These are phyloP conservation scores for Diaporthe longicolla DNA, from an alignment of 2,329 filamentous ascomycete species.

Conservation along the genomic window DNA sequence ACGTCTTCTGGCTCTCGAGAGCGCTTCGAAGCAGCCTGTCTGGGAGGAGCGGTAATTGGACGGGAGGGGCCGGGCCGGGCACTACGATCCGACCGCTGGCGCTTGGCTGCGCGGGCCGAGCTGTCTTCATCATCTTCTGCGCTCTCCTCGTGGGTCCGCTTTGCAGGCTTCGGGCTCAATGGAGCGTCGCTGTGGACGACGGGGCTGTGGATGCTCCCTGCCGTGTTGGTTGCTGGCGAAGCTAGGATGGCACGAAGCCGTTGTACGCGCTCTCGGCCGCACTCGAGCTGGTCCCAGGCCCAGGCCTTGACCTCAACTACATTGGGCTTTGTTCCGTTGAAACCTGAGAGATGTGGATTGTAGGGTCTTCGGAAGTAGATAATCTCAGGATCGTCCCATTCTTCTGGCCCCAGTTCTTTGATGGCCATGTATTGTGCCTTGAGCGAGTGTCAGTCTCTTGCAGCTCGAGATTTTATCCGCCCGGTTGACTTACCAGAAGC, in stretches of 20 bases:
- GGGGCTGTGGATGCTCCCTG: rapidly evolving
- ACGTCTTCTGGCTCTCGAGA: not conserved
- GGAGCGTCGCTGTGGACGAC: not conserved
- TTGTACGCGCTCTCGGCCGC: not conserved
- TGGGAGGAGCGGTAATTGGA: not conserved
- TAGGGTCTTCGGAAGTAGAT: too few relatives aligned
- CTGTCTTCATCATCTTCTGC: not conserved
- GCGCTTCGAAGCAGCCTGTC: not conserved
- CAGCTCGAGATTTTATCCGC: too few relatives aligned
- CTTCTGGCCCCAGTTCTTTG: not conserved
- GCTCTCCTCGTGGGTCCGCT: not conserved
- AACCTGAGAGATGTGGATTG: not conserved
- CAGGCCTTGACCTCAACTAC: not conserved
- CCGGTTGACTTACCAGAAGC: not conserved
- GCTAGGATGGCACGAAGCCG: not conserved
- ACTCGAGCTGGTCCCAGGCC: not conserved
- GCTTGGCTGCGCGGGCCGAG: not conserved
- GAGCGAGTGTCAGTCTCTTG: not conserved
- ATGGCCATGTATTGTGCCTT: not conserved
- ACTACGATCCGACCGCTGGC: rapidly evolving
- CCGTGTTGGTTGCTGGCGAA: too few relatives aligned
- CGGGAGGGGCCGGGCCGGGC: not conserved
- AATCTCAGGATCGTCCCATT: not conserved
- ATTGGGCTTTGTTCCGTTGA: not conserved
- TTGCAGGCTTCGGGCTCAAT: not conserved